Evolutionary conservation across 345 rosid genomes (phyloP), one percentile per base, ranked within the genome.

Genomic region (Gossypium rotundifolium): DNA sequence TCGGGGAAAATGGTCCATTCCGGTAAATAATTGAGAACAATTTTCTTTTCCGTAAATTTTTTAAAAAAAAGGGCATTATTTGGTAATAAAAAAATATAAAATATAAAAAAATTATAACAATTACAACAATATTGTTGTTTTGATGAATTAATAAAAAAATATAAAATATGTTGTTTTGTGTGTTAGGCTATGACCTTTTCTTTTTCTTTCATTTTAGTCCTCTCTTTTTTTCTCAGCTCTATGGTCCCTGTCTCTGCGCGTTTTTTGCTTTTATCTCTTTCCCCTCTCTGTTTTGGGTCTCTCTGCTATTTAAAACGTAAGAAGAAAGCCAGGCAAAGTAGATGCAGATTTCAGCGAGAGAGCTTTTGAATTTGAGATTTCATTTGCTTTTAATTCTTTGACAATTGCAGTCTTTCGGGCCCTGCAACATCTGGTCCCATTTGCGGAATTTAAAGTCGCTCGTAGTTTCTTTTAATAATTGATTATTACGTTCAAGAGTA

Each of bases 341-440:
- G 40, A 33, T 33, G 40, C 40, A 5, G 40, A 33, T 4, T 33
- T 33, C 38, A 4, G 38, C 6, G 40, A 33, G 40, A 17, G 27
- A 2, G 61, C 16, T 11, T 11, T 22, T 22, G 33, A 23, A 11
- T 33, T 58, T 3, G 29, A 13, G 62, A 67, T 33, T 48, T 67
- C 42, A 7, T 48, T 20, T 60, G 20, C 33, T 16, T 7, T 18
- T 70, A 16, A n/a, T 75, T 40, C 52, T 68, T 38, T 25, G 22
- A 42, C 78, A 33, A 53, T 57, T 18, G 40, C 88, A 94, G 99
- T 94, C 95, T 54, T 73, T 84, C 84, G 86, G 79, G 74, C 88
- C 90, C 83, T 38, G 49, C 78, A 55, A 45, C 84, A 38, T 62
- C 88, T 51, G 88, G 79, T 22, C 77, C 86, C 22, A 38, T 33